Conservation (phyloP, 192 early-diverging fungal genomes). For the Dispira parvispora region DNA sequence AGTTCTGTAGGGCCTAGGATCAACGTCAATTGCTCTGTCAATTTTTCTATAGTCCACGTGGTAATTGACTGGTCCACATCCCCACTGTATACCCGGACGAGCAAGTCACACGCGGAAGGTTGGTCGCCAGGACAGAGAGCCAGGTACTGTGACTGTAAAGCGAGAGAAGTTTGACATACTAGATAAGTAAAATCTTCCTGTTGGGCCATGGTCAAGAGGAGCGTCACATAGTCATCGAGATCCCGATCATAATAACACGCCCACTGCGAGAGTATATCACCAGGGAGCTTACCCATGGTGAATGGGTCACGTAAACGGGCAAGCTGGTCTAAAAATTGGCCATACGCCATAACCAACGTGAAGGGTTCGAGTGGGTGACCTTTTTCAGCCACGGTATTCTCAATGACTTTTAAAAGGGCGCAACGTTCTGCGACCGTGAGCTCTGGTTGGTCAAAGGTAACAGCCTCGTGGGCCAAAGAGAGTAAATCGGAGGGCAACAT, state of each 20-base stretch:
- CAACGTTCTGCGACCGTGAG: too few relatives aligned
- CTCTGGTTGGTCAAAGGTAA: too few relatives aligned
- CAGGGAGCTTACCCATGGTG: not conserved
- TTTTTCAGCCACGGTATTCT: too few relatives aligned
- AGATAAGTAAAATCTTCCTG: not conserved
- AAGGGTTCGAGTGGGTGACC: too few relatives aligned
- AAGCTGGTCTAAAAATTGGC: not conserved
- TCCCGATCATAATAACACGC: not conserved
- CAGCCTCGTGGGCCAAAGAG: too few relatives aligned
- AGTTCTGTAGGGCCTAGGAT: not conserved
- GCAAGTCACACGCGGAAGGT: not conserved
- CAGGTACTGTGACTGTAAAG: not conserved
- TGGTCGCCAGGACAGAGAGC: not conserved
- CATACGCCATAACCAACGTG: not conserved
- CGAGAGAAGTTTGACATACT: not conserved
- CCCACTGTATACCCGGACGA: not conserved
- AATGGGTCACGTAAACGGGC: not conserved
- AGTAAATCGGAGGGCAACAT: too few relatives aligned
- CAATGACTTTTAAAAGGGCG: too few relatives aligned
- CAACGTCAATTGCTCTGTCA: not conserved
- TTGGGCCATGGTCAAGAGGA: not conserved
- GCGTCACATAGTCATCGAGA: not conserved
- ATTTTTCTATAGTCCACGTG: not conserved
- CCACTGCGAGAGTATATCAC: not conserved
- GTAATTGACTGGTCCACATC: not conserved